Evolutionary conservation across 2,329 filamentous ascomycete genomes (phyloP).

Genomic region (Arthrobotrys entomopaga): DNA sequence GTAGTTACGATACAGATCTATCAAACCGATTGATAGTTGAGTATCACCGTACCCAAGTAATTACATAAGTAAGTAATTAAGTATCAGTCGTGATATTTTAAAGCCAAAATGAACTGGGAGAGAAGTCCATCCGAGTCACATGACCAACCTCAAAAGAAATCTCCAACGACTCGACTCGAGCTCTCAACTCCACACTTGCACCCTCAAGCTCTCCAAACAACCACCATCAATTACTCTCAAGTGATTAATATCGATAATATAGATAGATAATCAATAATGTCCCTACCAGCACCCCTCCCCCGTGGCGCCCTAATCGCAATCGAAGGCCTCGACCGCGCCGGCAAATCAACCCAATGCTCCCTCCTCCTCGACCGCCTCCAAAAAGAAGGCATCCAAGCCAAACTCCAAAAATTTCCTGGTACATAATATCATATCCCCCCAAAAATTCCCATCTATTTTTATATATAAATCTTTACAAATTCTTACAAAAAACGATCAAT

Average conservation of each 20-base stretch:
- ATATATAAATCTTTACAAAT: slow-evolving; percentile 8
- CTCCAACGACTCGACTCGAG: neutral
- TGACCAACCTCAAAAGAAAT: slow-evolving; percentile 15
- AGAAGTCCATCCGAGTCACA: too few relatives aligned
- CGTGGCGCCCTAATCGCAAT: slow-evolving; percentile 82
- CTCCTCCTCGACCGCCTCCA: slow-evolving; percentile 70
- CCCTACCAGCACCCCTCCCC: slow-evolving; percentile 65
- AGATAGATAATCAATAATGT: slow-evolving; percentile 25
- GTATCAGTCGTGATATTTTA: too few relatives aligned
- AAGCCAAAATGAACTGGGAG: too few relatives aligned
- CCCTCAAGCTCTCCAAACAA: neutral
- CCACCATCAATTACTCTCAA: neutral
- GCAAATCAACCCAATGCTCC: slow-evolving; percentile 90
- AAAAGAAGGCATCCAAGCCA: slow-evolving; percentile 66
- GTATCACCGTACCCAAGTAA: too few relatives aligned
- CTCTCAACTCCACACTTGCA: too few relatives aligned
- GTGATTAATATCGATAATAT: neutral
- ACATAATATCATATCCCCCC: slow-evolving; percentile 43
- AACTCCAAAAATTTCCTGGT: slow-evolving; percentile 75
- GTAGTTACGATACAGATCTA: too few relatives aligned
- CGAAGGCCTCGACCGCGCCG: slow-evolving; percentile 88
- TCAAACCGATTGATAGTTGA: too few relatives aligned
- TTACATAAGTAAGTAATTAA: too few relatives aligned
- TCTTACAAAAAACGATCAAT: too few relatives aligned
- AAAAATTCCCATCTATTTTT: neutral